Conservation (phyloP, 2,329 filamentous ascomycete species). For the Neofusicoccum laricinum region DNA sequence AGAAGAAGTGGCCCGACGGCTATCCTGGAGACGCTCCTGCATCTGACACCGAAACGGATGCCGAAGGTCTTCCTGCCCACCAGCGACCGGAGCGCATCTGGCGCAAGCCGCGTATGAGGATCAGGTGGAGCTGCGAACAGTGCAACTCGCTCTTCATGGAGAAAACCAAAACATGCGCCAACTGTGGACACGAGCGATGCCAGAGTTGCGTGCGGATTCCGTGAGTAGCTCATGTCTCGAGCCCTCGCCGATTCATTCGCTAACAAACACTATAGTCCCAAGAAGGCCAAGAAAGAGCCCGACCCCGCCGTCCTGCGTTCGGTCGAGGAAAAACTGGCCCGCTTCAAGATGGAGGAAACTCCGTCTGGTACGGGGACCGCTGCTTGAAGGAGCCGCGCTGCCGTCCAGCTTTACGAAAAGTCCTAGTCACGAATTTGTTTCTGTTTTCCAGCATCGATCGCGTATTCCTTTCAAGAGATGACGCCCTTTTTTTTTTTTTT, state of each 20-base stretch:
- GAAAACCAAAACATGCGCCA: constrained; percentile 55
- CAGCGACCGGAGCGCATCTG: constrained; percentile 37
- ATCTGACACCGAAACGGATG: constrained; percentile 30
- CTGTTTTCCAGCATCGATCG: constrained; percentile 7
- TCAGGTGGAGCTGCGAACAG: constrained; percentile 56
- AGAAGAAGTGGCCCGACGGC: constrained; percentile 65
- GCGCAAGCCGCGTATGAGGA: constrained; percentile 43
- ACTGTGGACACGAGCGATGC: constrained; percentile 62
- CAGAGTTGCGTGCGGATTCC: constrained; percentile 55
- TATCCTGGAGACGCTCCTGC: constrained; percentile 61
- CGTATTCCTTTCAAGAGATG: constrained; percentile 7
- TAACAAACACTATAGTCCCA: constrained; percentile 43
- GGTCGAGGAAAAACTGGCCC: constrained; percentile 54
- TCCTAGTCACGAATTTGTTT: constrained; percentile 1
- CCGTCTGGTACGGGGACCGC: background rate
- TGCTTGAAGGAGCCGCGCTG: background rate
- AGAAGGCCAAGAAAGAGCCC: constrained; percentile 55
- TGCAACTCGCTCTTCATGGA: constrained; percentile 61
- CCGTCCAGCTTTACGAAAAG: constrained; percentile 2
- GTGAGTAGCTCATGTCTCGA: constrained; percentile 30
- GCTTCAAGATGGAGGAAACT: constrained; percentile 20
- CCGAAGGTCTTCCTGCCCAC: constrained; percentile 21
- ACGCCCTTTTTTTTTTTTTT: background rate
- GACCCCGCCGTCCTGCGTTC: constrained; percentile 60
- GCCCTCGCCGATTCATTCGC: background rate